phyloP scores from a whole-genome alignment of 2,329 filamentous ascomycete species.

The Sporothrix phasma region DNA sequence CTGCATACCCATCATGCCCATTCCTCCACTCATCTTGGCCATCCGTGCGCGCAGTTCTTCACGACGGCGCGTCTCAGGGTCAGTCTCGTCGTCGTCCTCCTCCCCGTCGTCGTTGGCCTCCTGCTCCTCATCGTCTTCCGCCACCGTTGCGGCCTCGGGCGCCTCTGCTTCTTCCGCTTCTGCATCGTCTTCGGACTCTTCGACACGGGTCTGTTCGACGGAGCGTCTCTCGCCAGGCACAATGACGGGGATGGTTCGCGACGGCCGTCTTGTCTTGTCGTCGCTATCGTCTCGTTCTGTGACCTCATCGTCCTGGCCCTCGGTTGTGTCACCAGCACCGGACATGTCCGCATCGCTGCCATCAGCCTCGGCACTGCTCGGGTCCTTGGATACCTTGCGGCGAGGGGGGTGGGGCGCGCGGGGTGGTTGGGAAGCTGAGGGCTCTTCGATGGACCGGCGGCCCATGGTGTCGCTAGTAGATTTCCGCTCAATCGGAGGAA shows the following conservation, averaged over 20 bases:
- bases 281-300: constrained; percentile 70
- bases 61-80: constrained; percentile 75
- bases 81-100: constrained; percentile 75
- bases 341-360: constrained; percentile 58
- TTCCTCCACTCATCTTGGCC: constrained; percentile 97
- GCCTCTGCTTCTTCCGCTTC: constrained; percentile 31
- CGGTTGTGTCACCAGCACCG: constrained; percentile 53
- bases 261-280: constrained; percentile 37
- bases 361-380: constrained; percentile 36
- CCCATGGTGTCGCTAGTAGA: constrained; percentile 38
- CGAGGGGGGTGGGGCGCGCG: constrained; percentile 36
- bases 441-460: constrained; percentile 42
- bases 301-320: constrained; percentile 47
- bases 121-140: constrained; percentile 26
- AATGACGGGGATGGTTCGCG: constrained; percentile 11
- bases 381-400: constrained; percentile 43
- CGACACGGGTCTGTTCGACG: neutral
- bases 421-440: constrained; percentile 26
- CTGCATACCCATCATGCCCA: constrained; percentile 85
- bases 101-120: constrained; percentile 64
- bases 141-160: neutral
- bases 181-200: constrained; percentile 1
- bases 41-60: constrained; percentile 89
- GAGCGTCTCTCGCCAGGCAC: constrained; percentile 10
- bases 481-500: constrained; percentile 34